A percentile compares a stretch with the other conserved stretches of the same genome.
Conservation (phyloP, 192 early-diverging fungal genomes). For the Backusella morwellensis region DNA sequence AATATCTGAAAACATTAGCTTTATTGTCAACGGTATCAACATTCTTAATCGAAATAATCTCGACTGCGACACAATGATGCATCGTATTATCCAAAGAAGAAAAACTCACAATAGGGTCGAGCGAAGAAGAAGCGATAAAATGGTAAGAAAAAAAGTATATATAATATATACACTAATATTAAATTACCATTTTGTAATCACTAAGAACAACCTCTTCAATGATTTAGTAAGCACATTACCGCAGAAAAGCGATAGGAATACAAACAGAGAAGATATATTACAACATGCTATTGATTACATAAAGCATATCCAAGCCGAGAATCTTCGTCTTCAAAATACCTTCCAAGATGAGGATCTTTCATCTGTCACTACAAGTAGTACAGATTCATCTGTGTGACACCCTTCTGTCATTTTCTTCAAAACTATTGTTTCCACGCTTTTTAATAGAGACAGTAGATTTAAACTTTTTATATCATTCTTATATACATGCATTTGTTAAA, state of each 20-base stretch:
- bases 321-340: background rate
- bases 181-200: background rate
- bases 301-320: background rate
- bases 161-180: background rate
- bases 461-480: background rate
- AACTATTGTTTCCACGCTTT: background rate
- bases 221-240: background rate
- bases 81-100: background rate
- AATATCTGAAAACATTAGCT: background rate
- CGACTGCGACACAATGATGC: background rate
- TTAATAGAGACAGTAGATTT: background rate
- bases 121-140: constrained; percentile 1
- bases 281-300: background rate
- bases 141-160: background rate
- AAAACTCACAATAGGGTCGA: background rate
- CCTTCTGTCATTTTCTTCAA: background rate
- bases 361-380: background rate
- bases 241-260: background rate
- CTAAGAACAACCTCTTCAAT: background rate
- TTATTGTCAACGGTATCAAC: background rate
- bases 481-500: background rate
- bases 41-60: background rate
- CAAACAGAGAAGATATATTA: background rate
- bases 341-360: background rate
- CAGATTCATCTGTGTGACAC: background rate